phyloP scores from a whole-genome alignment of 1,284 basidiomycete genomes.

The Leucocoprinus gongylophorus region DNA sequence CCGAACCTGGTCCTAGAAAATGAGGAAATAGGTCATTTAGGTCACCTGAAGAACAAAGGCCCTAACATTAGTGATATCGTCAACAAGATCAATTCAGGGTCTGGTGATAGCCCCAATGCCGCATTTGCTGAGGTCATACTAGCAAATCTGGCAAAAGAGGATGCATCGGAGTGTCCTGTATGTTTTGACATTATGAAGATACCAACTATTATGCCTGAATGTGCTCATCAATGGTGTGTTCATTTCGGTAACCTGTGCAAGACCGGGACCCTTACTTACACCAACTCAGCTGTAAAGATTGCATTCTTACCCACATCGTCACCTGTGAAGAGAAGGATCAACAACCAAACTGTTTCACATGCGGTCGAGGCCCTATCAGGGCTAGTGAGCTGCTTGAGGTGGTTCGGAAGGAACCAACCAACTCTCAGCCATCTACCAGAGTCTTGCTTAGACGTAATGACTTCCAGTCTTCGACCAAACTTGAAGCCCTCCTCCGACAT shows the following conservation, averaged over 20 bases:
- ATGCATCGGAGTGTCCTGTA: slow-evolving; percentile 67
- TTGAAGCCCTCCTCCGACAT: slow-evolving; percentile 66
- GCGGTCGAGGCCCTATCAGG: slow-evolving; percentile 60
- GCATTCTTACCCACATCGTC: slow-evolving; percentile 64
- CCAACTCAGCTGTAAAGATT: slow-evolving; percentile 68
- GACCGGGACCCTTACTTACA: background rate
- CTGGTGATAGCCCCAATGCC: slow-evolving; percentile 31
- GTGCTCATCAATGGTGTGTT: slow-evolving; percentile 70
- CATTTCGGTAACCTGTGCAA: background rate
- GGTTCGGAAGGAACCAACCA: slow-evolving; percentile 34
- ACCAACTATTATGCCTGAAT: slow-evolving; percentile 67
- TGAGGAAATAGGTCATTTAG: slow-evolving; percentile 27
- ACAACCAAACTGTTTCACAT: slow-evolving; percentile 66
- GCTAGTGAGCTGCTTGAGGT: slow-evolving; percentile 62
- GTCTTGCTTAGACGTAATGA: slow-evolving; percentile 70
- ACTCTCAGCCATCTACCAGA: slow-evolving; percentile 34
- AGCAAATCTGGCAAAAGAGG: slow-evolving; percentile 47
- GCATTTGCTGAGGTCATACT: slow-evolving; percentile 63
- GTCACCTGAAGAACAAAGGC: slow-evolving; percentile 25
- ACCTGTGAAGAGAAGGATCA: slow-evolving; percentile 61
- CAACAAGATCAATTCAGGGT: slow-evolving; percentile 47
- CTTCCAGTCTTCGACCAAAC: slow-evolving; percentile 83
- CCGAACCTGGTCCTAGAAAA: slow-evolving; percentile 65
- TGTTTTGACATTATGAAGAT: slow-evolving; percentile 73
- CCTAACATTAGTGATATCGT: slow-evolving; percentile 62